Evolutionary conservation across 371 early-diverging fungal species (phyloP), one percentile per base, ranked within the genome.

Genomic region (Coemansia sp.): DNA sequence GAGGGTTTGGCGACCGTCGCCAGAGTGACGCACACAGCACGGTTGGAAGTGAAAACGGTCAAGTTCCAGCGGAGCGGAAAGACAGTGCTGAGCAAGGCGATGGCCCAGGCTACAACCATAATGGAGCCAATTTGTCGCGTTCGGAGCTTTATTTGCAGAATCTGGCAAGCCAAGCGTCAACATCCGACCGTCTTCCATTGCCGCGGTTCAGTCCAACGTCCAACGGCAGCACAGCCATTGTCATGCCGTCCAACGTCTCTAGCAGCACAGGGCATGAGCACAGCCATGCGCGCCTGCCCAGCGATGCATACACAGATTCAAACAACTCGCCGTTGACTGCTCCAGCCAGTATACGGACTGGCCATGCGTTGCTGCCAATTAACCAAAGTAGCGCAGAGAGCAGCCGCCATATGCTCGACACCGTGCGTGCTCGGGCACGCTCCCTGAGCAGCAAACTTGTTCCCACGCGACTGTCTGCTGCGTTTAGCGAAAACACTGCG

Each of bases 391-490:
- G 26, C 28, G 39, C 29, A 12, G 26, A 49, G 26, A 54, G 70
- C 32, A 9, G 48, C 19, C 54, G 57, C 11, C 64, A 55, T 3
- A 49, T 71, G 65, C 21, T 73, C 3, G 59, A 61, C 21, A 56
- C 65, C 0, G 58, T 76, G 62, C 68, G 76, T 12, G 74, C 68
- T 11, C 67, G 58, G 11, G 76, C 76, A 21, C 76, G 74, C n/a
- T 67, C 76, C 13, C 64, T 76, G 5, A 76, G 76, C 28, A 62
- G 59, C 23, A 41, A 65, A 41, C 39, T 76, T 17, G 69, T 36
- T 3, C 28, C 64, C 8, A 63, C 69, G 17, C 57, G 73, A 32
- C 46, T 64, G 17, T 68, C 76, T 6, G 26, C 60, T 9, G 65
- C 73, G 9, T 68, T 73, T 21, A 68, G 73, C 44, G 76, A 76